These are phyloP conservation scores for Trypanosoma brucei DNA, from an alignment of 208 protist genomes.

Conservation along the genomic window DNA sequence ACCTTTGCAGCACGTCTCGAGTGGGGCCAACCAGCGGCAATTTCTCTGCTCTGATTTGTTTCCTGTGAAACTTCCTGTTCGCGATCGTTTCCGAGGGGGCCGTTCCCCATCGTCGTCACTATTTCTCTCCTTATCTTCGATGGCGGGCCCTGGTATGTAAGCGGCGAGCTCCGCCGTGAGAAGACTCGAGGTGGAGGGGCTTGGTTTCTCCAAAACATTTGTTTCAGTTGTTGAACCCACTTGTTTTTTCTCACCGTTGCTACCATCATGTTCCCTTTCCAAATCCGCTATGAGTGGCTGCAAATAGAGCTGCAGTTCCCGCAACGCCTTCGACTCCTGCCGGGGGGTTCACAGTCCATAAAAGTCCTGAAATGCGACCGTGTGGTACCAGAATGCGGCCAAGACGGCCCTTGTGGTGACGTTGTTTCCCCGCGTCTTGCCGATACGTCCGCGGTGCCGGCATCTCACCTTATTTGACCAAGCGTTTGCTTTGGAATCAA, in stretches of 20 bases:
- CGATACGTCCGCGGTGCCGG: background rate
- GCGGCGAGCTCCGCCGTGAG: conserved; percentile 28
- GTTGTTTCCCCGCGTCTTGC: conserved; percentile 34
- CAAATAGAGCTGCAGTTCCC: conserved; percentile 69
- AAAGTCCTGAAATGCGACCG: conserved; percentile 43
- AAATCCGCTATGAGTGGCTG: conserved; percentile 54
- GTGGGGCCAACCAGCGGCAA: conserved; percentile 37
- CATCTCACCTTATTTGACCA: conserved; percentile 6
- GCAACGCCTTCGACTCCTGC: conserved; percentile 55
- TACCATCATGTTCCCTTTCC: conserved; percentile 12
- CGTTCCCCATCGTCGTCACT: background rate
- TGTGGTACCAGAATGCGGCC: conserved; percentile 68
- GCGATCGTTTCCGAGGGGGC: conserved; percentile 9
- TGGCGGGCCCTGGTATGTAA: background rate
- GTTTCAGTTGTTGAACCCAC: background rate
- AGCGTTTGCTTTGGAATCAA: background rate
- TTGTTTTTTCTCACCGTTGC: background rate
- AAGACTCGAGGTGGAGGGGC: conserved; percentile 19
- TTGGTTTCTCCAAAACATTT: background rate
- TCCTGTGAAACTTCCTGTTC: background rate
- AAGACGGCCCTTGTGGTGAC: conserved; percentile 56
- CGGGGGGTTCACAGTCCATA: conserved; percentile 76
- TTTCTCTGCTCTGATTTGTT: background rate
- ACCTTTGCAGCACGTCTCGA: conserved; percentile 67
- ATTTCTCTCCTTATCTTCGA: conserved; percentile 5